Percentiles rank a stretch among this genome's conserved stretches.
phyloP scores from a whole-genome alignment of 2,329 filamentous ascomycete genomes.

The Curvularia verruculosa region DNA sequence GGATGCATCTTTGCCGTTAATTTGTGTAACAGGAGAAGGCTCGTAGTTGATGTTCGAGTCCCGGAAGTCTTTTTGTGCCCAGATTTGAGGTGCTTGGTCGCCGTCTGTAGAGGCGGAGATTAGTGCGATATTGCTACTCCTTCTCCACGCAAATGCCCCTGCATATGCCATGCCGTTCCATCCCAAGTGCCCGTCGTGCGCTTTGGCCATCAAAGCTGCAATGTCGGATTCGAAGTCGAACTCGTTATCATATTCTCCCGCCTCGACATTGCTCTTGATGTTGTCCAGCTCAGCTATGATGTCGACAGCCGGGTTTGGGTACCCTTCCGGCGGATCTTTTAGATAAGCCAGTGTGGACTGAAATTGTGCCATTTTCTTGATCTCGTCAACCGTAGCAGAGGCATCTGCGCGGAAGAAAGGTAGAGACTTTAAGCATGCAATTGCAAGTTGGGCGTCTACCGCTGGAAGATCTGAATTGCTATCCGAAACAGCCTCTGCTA shows the following conservation, averaged over 20 bases:
- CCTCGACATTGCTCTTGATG: slow-evolving; percentile 41
- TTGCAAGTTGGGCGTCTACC: slow-evolving; percentile 44
- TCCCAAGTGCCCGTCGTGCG: slow-evolving; percentile 46
- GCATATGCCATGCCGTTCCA: slow-evolving; percentile 46
- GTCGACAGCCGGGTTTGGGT: slow-evolving; percentile 48
- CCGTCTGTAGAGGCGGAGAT: slow-evolving; percentile 44
- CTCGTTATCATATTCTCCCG: slow-evolving; percentile 47
- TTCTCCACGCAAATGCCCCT: slow-evolving; percentile 44
- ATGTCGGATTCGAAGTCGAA: slow-evolving; percentile 52
- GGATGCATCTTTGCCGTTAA: slow-evolving; percentile 46
- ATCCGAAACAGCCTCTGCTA: slow-evolving; percentile 25
- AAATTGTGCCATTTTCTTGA: slow-evolving; percentile 48
- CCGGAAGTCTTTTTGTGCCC: slow-evolving; percentile 42
- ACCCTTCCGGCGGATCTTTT: slow-evolving; percentile 47
- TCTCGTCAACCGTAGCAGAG: slow-evolving; percentile 33
- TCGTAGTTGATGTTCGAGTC: slow-evolving; percentile 27
- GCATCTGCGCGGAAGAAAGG: slow-evolving; percentile 40
- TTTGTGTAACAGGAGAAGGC: slow-evolving; percentile 47
- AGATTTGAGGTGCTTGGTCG: slow-evolving; percentile 37
- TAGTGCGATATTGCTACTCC: slow-evolving; percentile 38
- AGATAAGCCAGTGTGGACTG: slow-evolving; percentile 52
- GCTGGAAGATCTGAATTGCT: slow-evolving; percentile 23
- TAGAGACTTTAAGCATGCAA: slow-evolving; percentile 47
- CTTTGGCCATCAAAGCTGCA: slow-evolving; percentile 38
- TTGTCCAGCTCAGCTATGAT: slow-evolving; percentile 46